Evolutionary conservation across 169 alveolate species (phyloP).

Genomic region (Eimeria acervulina): DNA sequence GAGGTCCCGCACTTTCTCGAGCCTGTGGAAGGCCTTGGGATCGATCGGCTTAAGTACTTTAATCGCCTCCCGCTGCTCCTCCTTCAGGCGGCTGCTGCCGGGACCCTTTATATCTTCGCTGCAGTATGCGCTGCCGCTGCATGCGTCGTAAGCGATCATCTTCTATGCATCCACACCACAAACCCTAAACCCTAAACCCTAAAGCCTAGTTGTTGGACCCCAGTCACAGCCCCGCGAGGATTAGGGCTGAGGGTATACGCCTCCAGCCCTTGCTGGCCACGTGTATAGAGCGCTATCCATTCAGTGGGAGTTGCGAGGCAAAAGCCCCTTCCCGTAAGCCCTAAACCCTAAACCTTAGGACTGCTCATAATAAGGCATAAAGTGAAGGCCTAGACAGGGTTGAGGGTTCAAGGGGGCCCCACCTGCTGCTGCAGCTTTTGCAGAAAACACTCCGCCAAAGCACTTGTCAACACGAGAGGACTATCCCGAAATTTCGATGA

Average conservation of each 20-base stretch:
- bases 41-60: constrained; percentile 85
- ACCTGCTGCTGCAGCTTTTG: constrained; percentile 86
- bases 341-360: background rate
- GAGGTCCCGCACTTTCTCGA: constrained; percentile 88
- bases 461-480: constrained; percentile 85
- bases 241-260: too few relatives aligned
- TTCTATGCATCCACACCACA: constrained; percentile 63
- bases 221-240: too few relatives aligned
- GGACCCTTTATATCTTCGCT: constrained; percentile 82
- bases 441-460: constrained; percentile 87
- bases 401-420: background rate
- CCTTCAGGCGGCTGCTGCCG: constrained; percentile 77
- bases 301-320: too few relatives aligned
- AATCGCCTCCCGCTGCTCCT: constrained; percentile 26
- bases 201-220: too few relatives aligned
- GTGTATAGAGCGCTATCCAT: too few relatives aligned
- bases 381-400: background rate
- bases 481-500: constrained; percentile 82
- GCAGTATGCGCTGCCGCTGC: too few relatives aligned
- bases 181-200: background rate
- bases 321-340: too few relatives aligned
- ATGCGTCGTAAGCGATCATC: constrained; percentile 82
- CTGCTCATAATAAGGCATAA: background rate
- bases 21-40: constrained; percentile 84
- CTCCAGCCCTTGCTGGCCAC: too few relatives aligned